Conservation (phyloP, 257 asterid species). For the Asclepias syriaca region DNA sequence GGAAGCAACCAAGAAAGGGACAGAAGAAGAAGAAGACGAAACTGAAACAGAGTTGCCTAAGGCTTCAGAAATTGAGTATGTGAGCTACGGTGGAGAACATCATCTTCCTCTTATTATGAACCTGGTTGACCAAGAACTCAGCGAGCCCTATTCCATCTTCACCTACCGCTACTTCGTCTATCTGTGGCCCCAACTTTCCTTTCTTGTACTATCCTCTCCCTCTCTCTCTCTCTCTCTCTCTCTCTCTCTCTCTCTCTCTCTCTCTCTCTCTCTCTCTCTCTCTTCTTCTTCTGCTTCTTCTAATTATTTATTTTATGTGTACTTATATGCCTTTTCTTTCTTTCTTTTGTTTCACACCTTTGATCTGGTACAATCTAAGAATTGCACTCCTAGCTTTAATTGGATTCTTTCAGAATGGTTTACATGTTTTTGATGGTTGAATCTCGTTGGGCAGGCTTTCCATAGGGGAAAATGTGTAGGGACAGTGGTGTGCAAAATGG, state of each 20-base stretch:
- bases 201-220: constrained; percentile 35
- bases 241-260: not conserved
- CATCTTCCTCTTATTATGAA: constrained; percentile 95
- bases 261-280: not conserved
- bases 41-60: constrained; percentile 22
- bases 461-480: constrained; percentile 84
- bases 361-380: not conserved
- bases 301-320: not conserved
- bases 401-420: not conserved
- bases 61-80: constrained; percentile 49
- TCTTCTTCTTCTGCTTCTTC: not conserved
- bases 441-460: constrained; percentile 52
- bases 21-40: constrained; percentile 20
- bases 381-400: not conserved
- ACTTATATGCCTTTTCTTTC: constrained; percentile 3
- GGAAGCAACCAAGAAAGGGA: constrained; percentile 14
- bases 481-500: constrained; percentile 96
- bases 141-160: constrained; percentile 97
- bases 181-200: constrained; percentile 91
- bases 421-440: not conserved
- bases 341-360: not conserved
- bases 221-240: not conserved
- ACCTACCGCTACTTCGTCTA: constrained; percentile 96
- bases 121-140: constrained; percentile 89
- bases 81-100: constrained; percentile 90